Base-by-base conservation (phyloP, 139 green algal species). In the Picochlorum sp. region DNA sequence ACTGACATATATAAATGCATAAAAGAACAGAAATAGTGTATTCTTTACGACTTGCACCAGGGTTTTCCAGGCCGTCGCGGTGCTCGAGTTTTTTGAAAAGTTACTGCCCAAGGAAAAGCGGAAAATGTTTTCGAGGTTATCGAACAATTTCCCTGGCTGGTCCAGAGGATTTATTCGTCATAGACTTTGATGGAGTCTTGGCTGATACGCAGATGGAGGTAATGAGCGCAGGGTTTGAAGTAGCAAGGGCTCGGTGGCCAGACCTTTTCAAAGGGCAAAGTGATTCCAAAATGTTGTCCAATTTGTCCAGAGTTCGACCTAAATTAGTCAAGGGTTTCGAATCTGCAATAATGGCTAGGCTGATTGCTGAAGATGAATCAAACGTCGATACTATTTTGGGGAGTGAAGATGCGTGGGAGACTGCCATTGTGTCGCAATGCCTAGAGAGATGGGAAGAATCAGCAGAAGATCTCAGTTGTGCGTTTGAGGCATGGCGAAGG, bases 121-220 rank as follows among this genome's bases (percentile, higher is more conserved):
- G n/a, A n/a, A n/a, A n/a, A n/a, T n/a, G n/a, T n/a, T n/a, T n/a
- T n/a, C n/a, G n/a, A n/a, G n/a, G n/a, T n/a, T n/a, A n/a, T n/a
- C n/a, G n/a, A n/a, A n/a, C n/a, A n/a, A n/a, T n/a, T n/a, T n/a
- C n/a, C n/a, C n/a, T n/a, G n/a, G n/a, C n/a, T n/a, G n/a, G n/a
- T n/a, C 64, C 64, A 12, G 36, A 40, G 7, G 81, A 90, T 35
- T 76, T 90, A 2, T 77, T 89, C 12, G 67, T 73, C 0, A 47
- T 89, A 0, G 83, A 90, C 29, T 84, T 88, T 36, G 83, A 90
- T 44, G 83, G 83, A 20, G 82, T 89, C 1, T 25, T 90, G 0
- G 69, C 79, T 2, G 82, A 89, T 52, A 75, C 64, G 3, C 73
- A 86, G 39, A 64, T 61, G 0, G 83, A 89, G 71, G 81, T 86